Base-by-base conservation (phyloP, 495 filamentous ascomycete species). In the Penicillium parvum region DNA sequence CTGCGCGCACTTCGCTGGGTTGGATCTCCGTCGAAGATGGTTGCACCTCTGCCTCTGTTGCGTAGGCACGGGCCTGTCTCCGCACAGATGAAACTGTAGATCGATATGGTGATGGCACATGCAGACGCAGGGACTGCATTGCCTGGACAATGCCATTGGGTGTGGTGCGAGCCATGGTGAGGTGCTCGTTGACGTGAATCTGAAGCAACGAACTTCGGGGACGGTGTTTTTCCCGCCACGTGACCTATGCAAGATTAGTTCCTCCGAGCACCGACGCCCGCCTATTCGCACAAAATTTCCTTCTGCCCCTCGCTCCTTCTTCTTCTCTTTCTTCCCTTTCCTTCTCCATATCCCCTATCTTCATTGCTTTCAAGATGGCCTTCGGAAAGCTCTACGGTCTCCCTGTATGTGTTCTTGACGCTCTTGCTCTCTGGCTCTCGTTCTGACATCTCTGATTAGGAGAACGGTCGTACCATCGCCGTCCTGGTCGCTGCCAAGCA, bases 341-440 rank as follows among this genome's bases (percentile, higher is more conserved):
- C 49, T 45, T 43, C 39, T 49, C 30, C 33, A 14, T 35, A 35
- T 29, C 41, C 32, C 28, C 41, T 43, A 42, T 48, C 34, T 61
- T 66, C 71, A 86, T 43, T 43, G 43, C 50, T 36, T 61, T 66
- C 71, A 86, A 74, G 66, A 94, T 91, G 86, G 70, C 83, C 50
- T 97, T 97, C 79, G 92, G 92, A 75, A 97, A 95, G 79, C 77
- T 98, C 59, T 97, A 92, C 77, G 84, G 82, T 65, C 81, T 79
- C 65, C 61, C 76, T 68, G 92, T 96, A 82, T 67, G n/a, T n/a
- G 88, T 71, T 40, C 16, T 53, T 18, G 20, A 17, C n/a, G 14
- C 34, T 21, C 10, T 19, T 28, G 18, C 27, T 18, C 3, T 34
- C 35, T 34, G 18, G 1, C 3, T 40, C 10, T 42, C 14, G n/a